Conservation (phyloP, 1,284 basidiomycete species). For the Wolfiporia cocos region DNA sequence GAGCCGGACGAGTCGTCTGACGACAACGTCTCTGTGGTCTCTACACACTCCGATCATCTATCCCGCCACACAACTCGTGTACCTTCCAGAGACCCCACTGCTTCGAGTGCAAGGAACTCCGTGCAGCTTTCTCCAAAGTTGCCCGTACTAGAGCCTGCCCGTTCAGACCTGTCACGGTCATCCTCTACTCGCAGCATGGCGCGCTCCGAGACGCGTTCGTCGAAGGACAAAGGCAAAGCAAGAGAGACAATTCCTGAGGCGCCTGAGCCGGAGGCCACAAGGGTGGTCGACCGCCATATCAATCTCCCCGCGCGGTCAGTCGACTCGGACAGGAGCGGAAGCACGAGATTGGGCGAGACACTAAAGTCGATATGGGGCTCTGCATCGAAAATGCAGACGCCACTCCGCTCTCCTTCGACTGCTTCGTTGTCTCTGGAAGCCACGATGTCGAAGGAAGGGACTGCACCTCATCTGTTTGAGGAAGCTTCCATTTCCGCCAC, state of each 20-base stretch:
- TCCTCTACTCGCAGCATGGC: slow-evolving; percentile 12
- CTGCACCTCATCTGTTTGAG: no score
- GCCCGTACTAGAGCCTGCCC: slow-evolving; percentile 10
- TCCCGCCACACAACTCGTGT: slow-evolving; percentile 16
- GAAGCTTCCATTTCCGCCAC: no score
- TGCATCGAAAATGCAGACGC: slow-evolving; percentile 17
- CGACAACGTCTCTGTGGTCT: slow-evolving; percentile 23
- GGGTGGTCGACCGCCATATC: slow-evolving; percentile 20
- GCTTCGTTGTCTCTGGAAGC: slow-evolving; percentile 12
- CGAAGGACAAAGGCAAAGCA: slow-evolving; percentile 22
- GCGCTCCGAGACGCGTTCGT: slow-evolving; percentile 4
- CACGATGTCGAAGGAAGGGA: slow-evolving; percentile 11
- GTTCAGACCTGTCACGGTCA: slow-evolving; percentile 16
- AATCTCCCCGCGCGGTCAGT: slow-evolving; percentile 24
- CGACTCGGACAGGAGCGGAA: slow-evolving; percentile 26
- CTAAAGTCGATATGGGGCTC: slow-evolving; percentile 28
- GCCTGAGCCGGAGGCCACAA: slow-evolving; percentile 14
- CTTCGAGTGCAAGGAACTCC: slow-evolving; percentile 12
- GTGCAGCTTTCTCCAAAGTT: slow-evolving; percentile 16
- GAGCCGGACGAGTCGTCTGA: slow-evolving; percentile 34
- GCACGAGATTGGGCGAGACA: slow-evolving; percentile 23
- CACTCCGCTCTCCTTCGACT: slow-evolving; percentile 17
- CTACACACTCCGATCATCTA: slow-evolving; percentile 18
- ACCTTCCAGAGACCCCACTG: slow-evolving; percentile 22
- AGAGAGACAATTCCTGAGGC: slow-evolving; percentile 17